phyloP scores from a whole-genome alignment of 2,329 filamentous ascomycete species.

The Grosmannia clavigera region DNA sequence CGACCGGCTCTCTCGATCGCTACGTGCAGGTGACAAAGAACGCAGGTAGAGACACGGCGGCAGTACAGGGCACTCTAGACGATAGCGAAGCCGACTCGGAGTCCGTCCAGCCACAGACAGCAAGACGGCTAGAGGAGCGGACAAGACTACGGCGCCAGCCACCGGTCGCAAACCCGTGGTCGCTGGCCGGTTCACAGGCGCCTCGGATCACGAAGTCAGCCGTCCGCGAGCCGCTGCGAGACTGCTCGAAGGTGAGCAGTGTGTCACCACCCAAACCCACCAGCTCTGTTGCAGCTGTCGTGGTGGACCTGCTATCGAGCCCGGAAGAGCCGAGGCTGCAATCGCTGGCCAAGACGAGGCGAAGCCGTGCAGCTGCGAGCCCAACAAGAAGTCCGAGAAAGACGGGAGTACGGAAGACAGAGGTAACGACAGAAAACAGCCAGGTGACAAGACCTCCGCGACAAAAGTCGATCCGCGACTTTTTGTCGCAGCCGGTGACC shows the following conservation, averaged over 20 bases:
- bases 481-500: background rate
- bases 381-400: background rate
- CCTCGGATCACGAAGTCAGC: slow-evolving; percentile 3
- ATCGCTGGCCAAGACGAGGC: background rate
- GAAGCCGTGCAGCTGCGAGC: background rate
- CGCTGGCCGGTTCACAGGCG: slow-evolving; percentile 1
- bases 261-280: background rate
- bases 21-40: slow-evolving; percentile 22
- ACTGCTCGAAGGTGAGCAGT: background rate
- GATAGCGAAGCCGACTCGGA: background rate
- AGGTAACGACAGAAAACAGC: no score
- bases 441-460: background rate
- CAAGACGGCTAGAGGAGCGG: background rate
- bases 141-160: background rate
- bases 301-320: slow-evolving; percentile 4
- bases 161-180: slow-evolving; percentile 5
- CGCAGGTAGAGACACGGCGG: background rate
- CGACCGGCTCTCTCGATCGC: slow-evolving; percentile 22
- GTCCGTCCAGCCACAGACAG: background rate
- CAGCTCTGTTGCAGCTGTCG: background rate
- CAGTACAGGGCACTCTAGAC: background rate
- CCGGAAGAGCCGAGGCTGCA: background rate
- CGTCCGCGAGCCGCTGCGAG: background rate
- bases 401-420: background rate
- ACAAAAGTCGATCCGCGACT: slow-evolving; percentile 8